Evolutionary conservation across 306 rosid species (phyloP).

Genomic region (Citrullus mucosospermus): DNA sequence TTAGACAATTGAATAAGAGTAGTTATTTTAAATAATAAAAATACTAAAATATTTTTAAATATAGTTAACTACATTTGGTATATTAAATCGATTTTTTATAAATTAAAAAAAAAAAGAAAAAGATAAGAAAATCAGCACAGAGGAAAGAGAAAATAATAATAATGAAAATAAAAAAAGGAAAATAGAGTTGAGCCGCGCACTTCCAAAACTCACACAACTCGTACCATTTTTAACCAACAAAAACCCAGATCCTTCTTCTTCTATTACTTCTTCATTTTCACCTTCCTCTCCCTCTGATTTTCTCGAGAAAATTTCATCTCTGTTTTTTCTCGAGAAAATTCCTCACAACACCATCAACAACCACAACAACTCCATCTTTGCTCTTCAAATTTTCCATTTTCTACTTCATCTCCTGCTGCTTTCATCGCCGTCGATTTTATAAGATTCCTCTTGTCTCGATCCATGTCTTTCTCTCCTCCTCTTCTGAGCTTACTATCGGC

Average conservation of each 20-base stretch:
- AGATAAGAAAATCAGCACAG: too few relatives aligned
- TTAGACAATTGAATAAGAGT: too few relatives aligned
- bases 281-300: neutral
- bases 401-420: neutral
- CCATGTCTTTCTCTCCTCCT: neutral
- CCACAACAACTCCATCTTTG: neutral
- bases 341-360: neutral
- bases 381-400: neutral
- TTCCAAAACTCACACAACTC: constrained; percentile 1
- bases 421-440: neutral
- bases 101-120: too few relatives aligned
- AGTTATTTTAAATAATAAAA: too few relatives aligned
- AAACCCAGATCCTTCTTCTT: neutral
- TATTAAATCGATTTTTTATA: too few relatives aligned
- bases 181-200: neutral
- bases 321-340: neutral
- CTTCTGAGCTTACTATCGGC: neutral
- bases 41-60: too few relatives aligned
- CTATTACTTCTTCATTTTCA: neutral
- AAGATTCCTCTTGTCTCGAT: neutral
- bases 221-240: neutral
- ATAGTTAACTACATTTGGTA: too few relatives aligned
- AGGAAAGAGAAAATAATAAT: too few relatives aligned
- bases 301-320: neutral
- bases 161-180: neutral